These are phyloP conservation scores for Populus hybrid DNA, from an alignment of 441 rosid species.

Conservation along the genomic window DNA sequence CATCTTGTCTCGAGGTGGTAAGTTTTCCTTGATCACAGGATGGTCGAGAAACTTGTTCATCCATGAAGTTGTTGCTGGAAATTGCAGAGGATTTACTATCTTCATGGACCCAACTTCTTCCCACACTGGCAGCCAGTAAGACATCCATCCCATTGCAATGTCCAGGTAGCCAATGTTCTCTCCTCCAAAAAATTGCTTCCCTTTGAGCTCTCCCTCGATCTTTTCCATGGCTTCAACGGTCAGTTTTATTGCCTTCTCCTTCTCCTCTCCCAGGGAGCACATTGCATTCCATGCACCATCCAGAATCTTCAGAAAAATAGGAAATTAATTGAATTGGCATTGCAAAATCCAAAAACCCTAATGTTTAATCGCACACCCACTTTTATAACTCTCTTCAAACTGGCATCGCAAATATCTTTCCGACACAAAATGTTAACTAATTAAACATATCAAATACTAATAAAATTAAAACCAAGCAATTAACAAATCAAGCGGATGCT, in stretches of 20 bases:
- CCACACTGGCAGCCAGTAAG: conserved; percentile 24
- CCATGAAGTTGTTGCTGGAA: conserved; percentile 25
- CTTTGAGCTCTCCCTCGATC: conserved; percentile 30
- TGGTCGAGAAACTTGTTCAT: conserved; percentile 16
- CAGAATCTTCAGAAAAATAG: conserved; percentile 15
- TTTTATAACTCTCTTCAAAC: too few relatives aligned
- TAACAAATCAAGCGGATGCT: background rate
- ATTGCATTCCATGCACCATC: conserved; percentile 19
- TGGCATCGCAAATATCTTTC: too few relatives aligned
- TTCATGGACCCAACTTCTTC: conserved; percentile 24
- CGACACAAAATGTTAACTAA: too few relatives aligned
- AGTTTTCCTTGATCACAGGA: conserved; percentile 21
- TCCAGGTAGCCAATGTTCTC: conserved; percentile 35
- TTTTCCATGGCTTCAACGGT: conserved; percentile 26
- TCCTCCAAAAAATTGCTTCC: conserved; percentile 31
- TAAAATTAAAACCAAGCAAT: background rate
- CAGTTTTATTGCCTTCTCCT: conserved; percentile 20
- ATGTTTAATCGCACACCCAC: too few relatives aligned
- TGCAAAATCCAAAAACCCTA: too few relatives aligned
- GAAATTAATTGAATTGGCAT: background rate
- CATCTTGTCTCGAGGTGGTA: conserved; percentile 24
- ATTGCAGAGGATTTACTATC: conserved; percentile 10
- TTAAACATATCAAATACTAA: too few relatives aligned
- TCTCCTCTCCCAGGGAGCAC: conserved; percentile 27
- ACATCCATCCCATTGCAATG: conserved; percentile 29